Base-by-base conservation (phyloP, 208 protist species). In the Trypanosoma melophagium region DNA sequence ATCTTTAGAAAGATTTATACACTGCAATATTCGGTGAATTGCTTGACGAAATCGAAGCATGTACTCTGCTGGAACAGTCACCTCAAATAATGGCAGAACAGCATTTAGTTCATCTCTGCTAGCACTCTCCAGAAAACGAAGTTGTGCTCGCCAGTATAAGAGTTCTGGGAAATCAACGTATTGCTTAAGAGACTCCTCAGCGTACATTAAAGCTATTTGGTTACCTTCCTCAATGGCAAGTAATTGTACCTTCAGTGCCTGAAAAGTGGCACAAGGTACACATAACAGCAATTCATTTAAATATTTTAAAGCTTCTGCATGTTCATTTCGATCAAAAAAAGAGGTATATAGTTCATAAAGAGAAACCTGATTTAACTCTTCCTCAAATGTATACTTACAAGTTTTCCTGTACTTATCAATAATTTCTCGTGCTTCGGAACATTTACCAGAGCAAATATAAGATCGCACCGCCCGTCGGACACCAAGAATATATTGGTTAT, bases 201-300 rank as follows among this genome's bases (percentile, higher is more conserved):
- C 80, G 61, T 84, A 76, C 2, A 56, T 31, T 47, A 74, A 67
- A 22, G 70, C 83, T 24, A 58, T 61, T 28, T 51, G 55, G 19
- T 69, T 74, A 41, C 72, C 80, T 41, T 80, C 74, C 31, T 82
- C 76, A 21, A 76, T 49, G 24, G 76, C 61, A 49, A 87, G 45
- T 28, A 89, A 71, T 44, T 81, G 78, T 50, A 84, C 83, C 52
- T 83, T 82, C 3, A 79, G 51, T 14, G 76, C 70, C 61, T 89
- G 83, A 44, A 92, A 66, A 1, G 73, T 65, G 10, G 83, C 80
- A 41, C 86, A 92, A 0, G 86, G 81, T 0, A 84, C 64, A 19
- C 76, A 21, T 17, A 54, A 40, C 25, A 87, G 31, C 17, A 89
- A 53, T 16, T 69, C 38, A 28, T 85, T 78, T n/a, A 92, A 59